Evolutionary conservation across 2,329 filamentous ascomycete genomes (phyloP), one percentile per base, ranked within the genome.

Genomic region (Colletotrichum caudatum): DNA sequence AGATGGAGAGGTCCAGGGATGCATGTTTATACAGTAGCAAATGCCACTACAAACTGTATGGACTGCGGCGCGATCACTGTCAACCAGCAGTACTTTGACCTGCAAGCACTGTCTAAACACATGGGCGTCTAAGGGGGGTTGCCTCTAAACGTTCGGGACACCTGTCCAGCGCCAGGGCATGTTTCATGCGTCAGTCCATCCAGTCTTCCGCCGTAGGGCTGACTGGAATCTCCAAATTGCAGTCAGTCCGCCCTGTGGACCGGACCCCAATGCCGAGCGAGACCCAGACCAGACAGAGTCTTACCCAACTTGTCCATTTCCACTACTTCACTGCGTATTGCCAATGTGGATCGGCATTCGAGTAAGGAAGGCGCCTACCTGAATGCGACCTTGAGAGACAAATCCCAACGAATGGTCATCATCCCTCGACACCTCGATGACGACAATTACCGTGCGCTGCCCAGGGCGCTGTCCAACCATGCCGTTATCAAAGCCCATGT

Each of bases 1-100:
- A 61, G 59, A 60, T 35, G 18, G 20, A 46, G 23, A 26, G 50
- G 58, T 37, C 46, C 37, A 48, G 18, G 46, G 35, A 23, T 50
- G 18, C 1, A 23, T 50, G 18, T 1, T 8, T 2, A 3, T 12
- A 69, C 66, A 20, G 66, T 69, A 8, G 35, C 2, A 4, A 3
- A 0, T 0, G 1, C 4, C 0, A 0, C 0, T 0, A 8, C 0
- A 26, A 0, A 60, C 57, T 16, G 56, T 12, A 39, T 18, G 2
- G 2, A 9, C 1, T 5, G 7, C 1, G 1, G n/a, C n/a, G 23
- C 3, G 2, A 50, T 12, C n/a, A 12, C n/a, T 41, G 5, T 12
- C 7, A 1, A 7, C 5, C 0, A 9, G 41, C 60, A 41, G 60
- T 62, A n/a, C n/a, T 29, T 11, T 41, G 1, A 9, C 1, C 3